These are phyloP conservation scores for Arctostaphylos glauca DNA, from an alignment of 148 eudicot species.

Conservation along the genomic window DNA sequence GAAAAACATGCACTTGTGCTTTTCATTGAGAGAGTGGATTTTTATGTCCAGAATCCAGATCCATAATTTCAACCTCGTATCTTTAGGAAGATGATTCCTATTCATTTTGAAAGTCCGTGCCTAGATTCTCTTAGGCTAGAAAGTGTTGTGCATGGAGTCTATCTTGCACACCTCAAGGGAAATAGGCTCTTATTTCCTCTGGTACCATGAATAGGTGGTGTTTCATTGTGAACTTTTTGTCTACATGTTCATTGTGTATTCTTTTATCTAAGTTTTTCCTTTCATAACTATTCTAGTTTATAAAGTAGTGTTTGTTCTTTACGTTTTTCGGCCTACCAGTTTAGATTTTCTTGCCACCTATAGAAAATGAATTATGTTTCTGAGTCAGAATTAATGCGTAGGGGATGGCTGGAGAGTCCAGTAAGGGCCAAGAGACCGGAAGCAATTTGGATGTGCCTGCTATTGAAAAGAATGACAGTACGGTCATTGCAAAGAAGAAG, in stretches of 20 bases:
- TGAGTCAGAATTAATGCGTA: conserved; percentile 18
- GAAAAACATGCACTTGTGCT: background rate
- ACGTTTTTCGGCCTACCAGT: background rate
- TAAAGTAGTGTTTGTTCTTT: background rate
- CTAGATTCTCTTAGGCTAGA: background rate
- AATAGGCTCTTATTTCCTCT: background rate
- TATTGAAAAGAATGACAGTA: conserved; percentile 35
- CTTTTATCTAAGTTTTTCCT: background rate
- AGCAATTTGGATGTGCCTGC: conserved; percentile 27
- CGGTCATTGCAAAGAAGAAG: conserved; percentile 37
- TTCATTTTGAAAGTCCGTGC: background rate
- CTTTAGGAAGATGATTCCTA: background rate
- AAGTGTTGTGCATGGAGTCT: background rate
- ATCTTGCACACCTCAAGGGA: background rate
- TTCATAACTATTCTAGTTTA: background rate
- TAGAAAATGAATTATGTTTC: background rate
- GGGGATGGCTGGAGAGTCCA: conserved; percentile 63
- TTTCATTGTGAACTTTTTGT: background rate
- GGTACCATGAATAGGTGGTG: background rate
- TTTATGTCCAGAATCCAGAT: background rate
- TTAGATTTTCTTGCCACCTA: background rate
- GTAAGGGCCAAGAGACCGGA: conserved; percentile 36
- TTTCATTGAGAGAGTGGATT: background rate
- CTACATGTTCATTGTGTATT: background rate
- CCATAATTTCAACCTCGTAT: background rate